Conservation (phyloP, 2,329 filamentous ascomycete species). For the Colletotrichum caudatum region DNA sequence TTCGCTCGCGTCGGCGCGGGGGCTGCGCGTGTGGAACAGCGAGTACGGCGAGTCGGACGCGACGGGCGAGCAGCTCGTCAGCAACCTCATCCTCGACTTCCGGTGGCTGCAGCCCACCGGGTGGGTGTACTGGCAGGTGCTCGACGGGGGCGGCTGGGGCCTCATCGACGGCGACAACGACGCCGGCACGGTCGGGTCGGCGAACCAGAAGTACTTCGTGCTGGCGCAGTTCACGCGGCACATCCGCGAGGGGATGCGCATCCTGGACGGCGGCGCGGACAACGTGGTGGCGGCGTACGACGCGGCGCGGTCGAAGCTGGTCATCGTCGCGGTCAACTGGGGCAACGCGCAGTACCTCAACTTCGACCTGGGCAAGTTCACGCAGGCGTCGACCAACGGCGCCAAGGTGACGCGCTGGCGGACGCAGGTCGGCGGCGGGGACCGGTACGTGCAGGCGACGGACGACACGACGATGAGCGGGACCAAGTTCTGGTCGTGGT, state of each 20-base stretch:
- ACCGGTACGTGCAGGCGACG: constrained; percentile 49
- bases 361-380: constrained; percentile 55
- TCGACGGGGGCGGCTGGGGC: constrained; percentile 57
- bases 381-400: constrained; percentile 47
- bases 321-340: constrained; percentile 57
- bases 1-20: constrained; percentile 43
- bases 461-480: constrained; percentile 52
- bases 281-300: constrained; percentile 56
- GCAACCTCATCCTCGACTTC: constrained; percentile 56
- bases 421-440: constrained; percentile 52
- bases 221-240: constrained; percentile 58
- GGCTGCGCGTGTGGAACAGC: constrained; percentile 56
- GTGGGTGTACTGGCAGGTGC: constrained; percentile 60
- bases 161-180: constrained; percentile 56
- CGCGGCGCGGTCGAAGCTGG: constrained; percentile 48
- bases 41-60: constrained; percentile 58
- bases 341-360: constrained; percentile 52
- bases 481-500: constrained; percentile 53
- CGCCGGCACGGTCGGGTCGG: constrained; percentile 46
- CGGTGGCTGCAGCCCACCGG: constrained; percentile 55
- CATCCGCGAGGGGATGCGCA: constrained; percentile 55
- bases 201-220: constrained; percentile 55
- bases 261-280: constrained; percentile 52
- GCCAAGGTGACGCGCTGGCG: constrained; percentile 52
- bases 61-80: constrained; percentile 51